Percentiles rank a stretch among this genome's conserved stretches.
Conservation (phyloP, 23 red algal species). For the Chondrus crispus region DNA sequence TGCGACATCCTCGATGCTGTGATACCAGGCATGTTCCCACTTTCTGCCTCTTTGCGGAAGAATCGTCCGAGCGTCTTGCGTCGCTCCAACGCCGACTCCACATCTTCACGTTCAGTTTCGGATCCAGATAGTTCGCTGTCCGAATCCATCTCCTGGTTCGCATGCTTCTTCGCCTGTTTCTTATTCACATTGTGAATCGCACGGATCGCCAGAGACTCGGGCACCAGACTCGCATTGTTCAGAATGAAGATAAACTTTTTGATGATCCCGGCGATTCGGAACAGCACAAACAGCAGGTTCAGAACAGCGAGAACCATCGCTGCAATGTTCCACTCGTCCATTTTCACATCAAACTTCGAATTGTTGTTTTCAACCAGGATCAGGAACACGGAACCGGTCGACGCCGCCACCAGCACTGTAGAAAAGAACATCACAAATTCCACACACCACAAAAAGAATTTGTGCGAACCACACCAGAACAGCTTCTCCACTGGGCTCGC, state of each 20-base stretch:
- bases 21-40: slow-evolving; percentile 27
- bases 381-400: slow-evolving; percentile 25
- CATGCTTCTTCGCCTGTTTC: slow-evolving; percentile 6
- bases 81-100: slow-evolving; percentile 24
- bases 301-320: slow-evolving; percentile 40
- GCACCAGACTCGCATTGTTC: slow-evolving; percentile 62
- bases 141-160: background rate
- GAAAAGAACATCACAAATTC: slow-evolving; percentile 69
- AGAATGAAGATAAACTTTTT: slow-evolving; percentile 73
- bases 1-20: too few species aligned
- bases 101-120: slow-evolving; percentile 49
- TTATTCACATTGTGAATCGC: slow-evolving; percentile 40
- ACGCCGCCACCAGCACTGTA: slow-evolving; percentile 59
- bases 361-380: background rate
- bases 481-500: slow-evolving; percentile 66
- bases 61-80: slow-evolving; percentile 10
- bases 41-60: slow-evolving; percentile 40
- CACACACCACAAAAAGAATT: slow-evolving; percentile 63
- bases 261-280: slow-evolving; percentile 48
- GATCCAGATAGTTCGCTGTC: slow-evolving; percentile 34
- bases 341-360: background rate
- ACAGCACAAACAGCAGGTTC: slow-evolving; percentile 49
- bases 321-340: slow-evolving; percentile 26
- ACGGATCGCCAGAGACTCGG: slow-evolving; percentile 43
- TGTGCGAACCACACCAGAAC: slow-evolving; percentile 70